A percentile compares a stretch with the other conserved stretches of the same genome.
Evolutionary conservation across 106 monocot species (phyloP).

Genomic region (Xerophyta viscosa): DNA sequence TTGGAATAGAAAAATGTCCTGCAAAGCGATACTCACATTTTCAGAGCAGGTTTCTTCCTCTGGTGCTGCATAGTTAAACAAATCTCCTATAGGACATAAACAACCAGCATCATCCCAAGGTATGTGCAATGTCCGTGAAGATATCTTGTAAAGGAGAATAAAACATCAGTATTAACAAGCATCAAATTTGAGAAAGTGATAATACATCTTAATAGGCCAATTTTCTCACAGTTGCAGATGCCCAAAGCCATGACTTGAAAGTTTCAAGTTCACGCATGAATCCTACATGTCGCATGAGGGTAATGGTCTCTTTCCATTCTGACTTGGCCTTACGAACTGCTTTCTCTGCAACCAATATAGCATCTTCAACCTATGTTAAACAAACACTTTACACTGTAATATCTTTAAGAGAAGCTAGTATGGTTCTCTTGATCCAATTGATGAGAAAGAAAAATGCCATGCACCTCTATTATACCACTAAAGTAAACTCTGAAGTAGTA

Average conservation of each 20-base stretch:
- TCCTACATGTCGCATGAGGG: constrained; percentile 54
- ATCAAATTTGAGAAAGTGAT: neutral
- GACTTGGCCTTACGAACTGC: constrained; percentile 35
- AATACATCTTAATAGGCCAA: neutral
- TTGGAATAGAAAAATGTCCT: neutral
- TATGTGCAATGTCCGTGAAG: constrained; percentile 87
- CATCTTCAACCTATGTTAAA: constrained; percentile 62
- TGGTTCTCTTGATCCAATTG: no score
- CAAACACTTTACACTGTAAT: neutral
- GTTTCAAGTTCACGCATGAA: constrained; percentile 54
- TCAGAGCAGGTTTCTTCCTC: constrained; percentile 23
- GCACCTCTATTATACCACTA: no score
- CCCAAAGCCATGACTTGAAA: constrained; percentile 90
- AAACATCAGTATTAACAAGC: neutral
- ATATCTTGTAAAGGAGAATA: constrained; percentile 36
- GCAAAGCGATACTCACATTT: neutral
- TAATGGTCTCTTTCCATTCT: constrained; percentile 59
- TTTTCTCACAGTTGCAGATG: constrained; percentile 64
- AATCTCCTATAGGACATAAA: constrained; percentile 88
- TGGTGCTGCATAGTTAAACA: constrained; percentile 96
- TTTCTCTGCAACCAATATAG: constrained; percentile 65
- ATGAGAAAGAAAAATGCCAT: no score
- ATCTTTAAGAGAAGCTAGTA: no score
- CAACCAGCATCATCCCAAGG: constrained; percentile 94
- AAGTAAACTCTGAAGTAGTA: no score